These are phyloP conservation scores for Talaromyces sp. DNA, from an alignment of 2,329 filamentous ascomycete species.

Conservation along the genomic window DNA sequence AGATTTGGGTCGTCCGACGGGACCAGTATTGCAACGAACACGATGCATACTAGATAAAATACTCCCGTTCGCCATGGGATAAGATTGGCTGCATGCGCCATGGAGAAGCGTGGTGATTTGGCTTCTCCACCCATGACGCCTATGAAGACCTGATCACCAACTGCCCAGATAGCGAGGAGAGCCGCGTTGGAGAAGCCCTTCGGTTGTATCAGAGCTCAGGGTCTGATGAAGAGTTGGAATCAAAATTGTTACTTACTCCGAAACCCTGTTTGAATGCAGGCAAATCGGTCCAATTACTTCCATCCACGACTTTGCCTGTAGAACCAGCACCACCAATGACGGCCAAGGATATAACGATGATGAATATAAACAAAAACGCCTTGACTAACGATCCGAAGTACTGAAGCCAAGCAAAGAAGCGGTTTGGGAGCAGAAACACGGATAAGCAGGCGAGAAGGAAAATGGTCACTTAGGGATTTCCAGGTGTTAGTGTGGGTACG, in stretches of 20 bases:
- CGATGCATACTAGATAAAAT: constrained; percentile 46
- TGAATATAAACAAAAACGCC: constrained; percentile 22
- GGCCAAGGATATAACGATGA: constrained; percentile 41
- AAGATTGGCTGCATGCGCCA: constrained; percentile 58
- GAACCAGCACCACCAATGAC: constrained; percentile 35
- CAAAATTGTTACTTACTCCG: too few species aligned
- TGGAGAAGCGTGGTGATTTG: background rate
- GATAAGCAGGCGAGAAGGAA: background rate
- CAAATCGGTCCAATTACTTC: background rate
- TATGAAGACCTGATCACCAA: constrained; percentile 31
- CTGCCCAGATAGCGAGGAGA: background rate
- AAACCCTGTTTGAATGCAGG: background rate
- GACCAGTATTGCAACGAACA: constrained; percentile 69
- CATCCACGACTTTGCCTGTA: constrained; percentile 16
- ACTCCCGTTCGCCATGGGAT: constrained; percentile 71
- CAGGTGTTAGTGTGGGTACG: background rate
- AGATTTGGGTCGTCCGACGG: constrained; percentile 59
- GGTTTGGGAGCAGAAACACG: background rate
- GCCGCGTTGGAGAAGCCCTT: background rate
- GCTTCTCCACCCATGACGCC: constrained; percentile 24
- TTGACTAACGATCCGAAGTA: constrained; percentile 37
- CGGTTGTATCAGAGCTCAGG: background rate
- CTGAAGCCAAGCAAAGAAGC: constrained; percentile 36
- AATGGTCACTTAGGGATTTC: background rate
- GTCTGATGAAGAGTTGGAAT: too few species aligned